These are phyloP conservation scores for Adenanthera pavonina DNA, from an alignment of 306 rosid genomes.

Conservation along the genomic window DNA sequence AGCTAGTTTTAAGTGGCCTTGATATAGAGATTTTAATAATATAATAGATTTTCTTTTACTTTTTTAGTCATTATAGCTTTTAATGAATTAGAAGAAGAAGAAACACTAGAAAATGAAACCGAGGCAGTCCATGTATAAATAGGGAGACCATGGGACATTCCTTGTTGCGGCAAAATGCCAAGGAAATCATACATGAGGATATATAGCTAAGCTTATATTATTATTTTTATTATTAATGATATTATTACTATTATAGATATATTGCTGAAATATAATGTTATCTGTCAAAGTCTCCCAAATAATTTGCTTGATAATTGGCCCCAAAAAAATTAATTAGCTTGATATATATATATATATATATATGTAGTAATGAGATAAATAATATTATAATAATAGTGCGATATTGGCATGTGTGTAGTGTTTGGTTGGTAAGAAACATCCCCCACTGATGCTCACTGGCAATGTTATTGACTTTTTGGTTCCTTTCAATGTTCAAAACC, in stretches of 20 bases:
- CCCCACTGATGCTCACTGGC: not conserved
- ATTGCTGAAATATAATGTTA: no score
- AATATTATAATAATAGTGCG: not conserved
- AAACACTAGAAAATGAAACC: not conserved
- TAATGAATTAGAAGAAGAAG: no score
- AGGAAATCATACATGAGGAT: not conserved
- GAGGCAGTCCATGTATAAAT: not conserved
- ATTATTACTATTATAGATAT: no score
- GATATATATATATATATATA: not conserved
- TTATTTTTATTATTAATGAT: no score
- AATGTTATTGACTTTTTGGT: not conserved
- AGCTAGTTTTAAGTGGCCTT: no score
- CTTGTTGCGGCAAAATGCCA: not conserved
- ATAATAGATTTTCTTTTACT: no score
- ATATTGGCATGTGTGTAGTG: not conserved
- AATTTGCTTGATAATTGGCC: not conserved
- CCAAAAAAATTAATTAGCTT: not conserved
- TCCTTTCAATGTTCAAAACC: not conserved
- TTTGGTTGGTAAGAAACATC: conserved; percentile 1
- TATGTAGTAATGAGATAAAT: not conserved
- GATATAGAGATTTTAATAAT: no score
- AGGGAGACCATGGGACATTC: not conserved
- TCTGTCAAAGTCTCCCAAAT: not conserved
- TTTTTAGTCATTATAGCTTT: no score
- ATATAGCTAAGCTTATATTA: no score